Conservation (phyloP, 257 asterid species). For the Solanum arcanum region DNA sequence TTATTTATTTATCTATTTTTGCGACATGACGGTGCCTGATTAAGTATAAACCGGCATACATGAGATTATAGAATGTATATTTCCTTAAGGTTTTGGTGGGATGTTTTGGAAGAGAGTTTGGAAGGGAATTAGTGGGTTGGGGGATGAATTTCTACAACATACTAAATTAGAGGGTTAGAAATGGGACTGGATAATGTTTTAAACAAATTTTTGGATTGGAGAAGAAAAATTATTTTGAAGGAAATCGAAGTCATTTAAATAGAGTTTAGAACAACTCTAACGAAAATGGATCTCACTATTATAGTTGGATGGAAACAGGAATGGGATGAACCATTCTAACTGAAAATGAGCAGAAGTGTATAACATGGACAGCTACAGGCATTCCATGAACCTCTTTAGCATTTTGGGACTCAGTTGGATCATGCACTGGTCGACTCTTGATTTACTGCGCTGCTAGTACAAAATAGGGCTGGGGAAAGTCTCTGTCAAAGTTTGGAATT, state of each 20-base stretch:
- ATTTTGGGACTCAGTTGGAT: neutral
- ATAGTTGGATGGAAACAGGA: neutral
- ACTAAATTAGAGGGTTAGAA: neutral
- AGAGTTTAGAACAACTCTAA: neutral
- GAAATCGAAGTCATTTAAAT: neutral
- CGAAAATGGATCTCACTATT: neutral
- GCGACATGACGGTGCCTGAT: neutral
- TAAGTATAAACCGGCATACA: neutral
- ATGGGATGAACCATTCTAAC: neutral
- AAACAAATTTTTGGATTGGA: neutral
- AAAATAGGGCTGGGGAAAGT: neutral
- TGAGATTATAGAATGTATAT: neutral
- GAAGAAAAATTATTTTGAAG: neutral
- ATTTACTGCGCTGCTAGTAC: neutral
- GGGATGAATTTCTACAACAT: neutral
- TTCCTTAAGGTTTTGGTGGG: neutral
- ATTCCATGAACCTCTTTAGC: neutral
- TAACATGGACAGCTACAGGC: neutral
- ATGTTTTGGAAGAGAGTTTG: neutral
- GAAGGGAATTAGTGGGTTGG: neutral
- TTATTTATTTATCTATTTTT: neutral
- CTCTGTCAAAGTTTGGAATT: neutral
- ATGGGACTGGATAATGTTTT: neutral
- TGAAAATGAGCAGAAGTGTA: neutral
- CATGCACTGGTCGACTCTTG: neutral